Percentiles rank a stretch among this genome's conserved stretches.
Evolutionary conservation across 73 alveolate genomes (phyloP).

Genomic region (Symbiodinium natans): DNA sequence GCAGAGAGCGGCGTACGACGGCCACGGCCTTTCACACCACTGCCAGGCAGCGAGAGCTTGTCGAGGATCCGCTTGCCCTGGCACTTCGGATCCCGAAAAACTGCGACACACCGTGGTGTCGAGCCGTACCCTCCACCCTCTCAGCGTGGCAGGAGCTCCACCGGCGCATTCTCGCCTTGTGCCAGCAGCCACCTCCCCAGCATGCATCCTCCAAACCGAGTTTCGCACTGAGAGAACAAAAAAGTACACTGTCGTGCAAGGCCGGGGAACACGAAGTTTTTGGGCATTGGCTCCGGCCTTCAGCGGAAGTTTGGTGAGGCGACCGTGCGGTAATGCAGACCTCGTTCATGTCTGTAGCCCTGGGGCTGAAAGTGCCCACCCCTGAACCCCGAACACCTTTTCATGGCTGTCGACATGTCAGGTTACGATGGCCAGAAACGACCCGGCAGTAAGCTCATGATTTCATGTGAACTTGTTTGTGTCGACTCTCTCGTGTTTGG

Average conservation of each 20-base stretch:
- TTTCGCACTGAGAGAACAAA: too few species aligned
- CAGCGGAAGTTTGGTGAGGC: slow-evolving; percentile 94
- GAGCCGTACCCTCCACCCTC: background rate
- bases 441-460: slow-evolving; percentile 55
- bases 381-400: background rate
- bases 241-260: background rate
- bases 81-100: background rate
- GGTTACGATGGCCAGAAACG: slow-evolving; percentile 93
- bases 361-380: background rate
- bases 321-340: background rate
- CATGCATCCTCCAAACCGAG: too few species aligned
- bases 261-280: slow-evolving; percentile 93
- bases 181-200: slow-evolving; percentile 56
- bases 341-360: background rate
- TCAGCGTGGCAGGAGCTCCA: slow-evolving; percentile 64
- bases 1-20: too few species aligned
- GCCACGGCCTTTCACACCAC: too few species aligned
- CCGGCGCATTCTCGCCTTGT: slow-evolving; percentile 80
- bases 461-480: too few species aligned
- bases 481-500: too few species aligned
- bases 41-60: slow-evolving; percentile 67
- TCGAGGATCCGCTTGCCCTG: background rate
- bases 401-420: too few species aligned
- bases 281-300: slow-evolving; percentile 90
- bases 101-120: background rate